Percentiles rank a stretch among this genome's conserved stretches.
Evolutionary conservation across 495 filamentous ascomycete genomes (phyloP).

Genomic region (Choiromyces venosus): DNA sequence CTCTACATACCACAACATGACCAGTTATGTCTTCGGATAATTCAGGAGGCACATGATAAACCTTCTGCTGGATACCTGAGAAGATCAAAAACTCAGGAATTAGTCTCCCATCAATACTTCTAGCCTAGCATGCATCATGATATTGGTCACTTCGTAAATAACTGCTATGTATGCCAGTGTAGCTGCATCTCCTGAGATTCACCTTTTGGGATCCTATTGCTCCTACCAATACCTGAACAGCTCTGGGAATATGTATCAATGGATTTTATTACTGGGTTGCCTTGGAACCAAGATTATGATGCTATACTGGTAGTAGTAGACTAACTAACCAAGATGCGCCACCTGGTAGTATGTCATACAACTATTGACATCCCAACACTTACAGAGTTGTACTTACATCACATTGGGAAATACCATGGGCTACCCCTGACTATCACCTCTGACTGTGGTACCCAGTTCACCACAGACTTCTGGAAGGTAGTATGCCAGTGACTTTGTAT

Average conservation of each 20-base stretch:
- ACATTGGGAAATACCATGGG: constrained; percentile 9
- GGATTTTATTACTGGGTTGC: constrained; percentile 35
- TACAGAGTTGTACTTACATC: neutral
- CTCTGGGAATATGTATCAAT: constrained; percentile 33
- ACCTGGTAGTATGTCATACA: constrained; percentile 5
- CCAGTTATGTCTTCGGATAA: no score
- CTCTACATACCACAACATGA: no score
- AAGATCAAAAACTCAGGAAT: constrained; percentile 13
- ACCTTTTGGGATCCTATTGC: constrained; percentile 26
- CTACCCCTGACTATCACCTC: constrained; percentile 6
- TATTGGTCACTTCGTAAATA: neutral
- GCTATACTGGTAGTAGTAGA: constrained; percentile 34
- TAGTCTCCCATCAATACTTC: neutral
- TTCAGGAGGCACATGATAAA: no score
- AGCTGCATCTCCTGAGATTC: neutral
- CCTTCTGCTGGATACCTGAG: constrained; percentile 4
- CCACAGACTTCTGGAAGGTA: constrained; percentile 7
- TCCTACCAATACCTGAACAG: constrained; percentile 22
- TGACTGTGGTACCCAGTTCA: constrained; percentile 7
- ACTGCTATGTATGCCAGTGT: no score
- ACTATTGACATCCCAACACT: constrained; percentile 2
- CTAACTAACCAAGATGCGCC: constrained; percentile 22
- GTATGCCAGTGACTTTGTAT: neutral
- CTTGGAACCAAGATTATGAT: constrained; percentile 16
- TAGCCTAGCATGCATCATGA: neutral